A percentile compares a stretch with the other conserved stretches of the same genome.
These are phyloP conservation scores for Chrysoporthe deuterocubensis DNA, from an alignment of 2,329 filamentous ascomycete genomes.

Conservation along the genomic window DNA sequence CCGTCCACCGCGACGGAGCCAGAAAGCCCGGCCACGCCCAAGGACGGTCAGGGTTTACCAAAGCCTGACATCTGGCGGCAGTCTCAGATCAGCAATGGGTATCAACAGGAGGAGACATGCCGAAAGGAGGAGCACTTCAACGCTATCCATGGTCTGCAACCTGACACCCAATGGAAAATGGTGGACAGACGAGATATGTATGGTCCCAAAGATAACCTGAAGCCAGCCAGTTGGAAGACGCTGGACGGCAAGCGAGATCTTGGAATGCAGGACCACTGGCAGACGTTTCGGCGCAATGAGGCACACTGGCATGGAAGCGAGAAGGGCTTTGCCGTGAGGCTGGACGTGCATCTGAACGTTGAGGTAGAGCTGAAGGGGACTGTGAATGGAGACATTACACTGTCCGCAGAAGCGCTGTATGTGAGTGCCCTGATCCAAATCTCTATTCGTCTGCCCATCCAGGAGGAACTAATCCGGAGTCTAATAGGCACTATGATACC, in stretches of 20 bases:
- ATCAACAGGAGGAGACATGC: neutral
- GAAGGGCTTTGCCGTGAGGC: slow-evolving; percentile 22
- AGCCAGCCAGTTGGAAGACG: slow-evolving; percentile 22
- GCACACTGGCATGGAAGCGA: slow-evolving; percentile 21
- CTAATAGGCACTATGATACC: slow-evolving; percentile 15
- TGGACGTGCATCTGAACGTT: slow-evolving; percentile 22
- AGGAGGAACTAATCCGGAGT: neutral
- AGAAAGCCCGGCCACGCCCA: slow-evolving; percentile 19
- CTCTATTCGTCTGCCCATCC: neutral
- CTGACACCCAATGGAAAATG: slow-evolving; percentile 16
- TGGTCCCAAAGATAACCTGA: slow-evolving; percentile 5
- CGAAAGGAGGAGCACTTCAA: neutral
- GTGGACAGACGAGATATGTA: slow-evolving; percentile 17
- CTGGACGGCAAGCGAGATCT: slow-evolving; percentile 15
- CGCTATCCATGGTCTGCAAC: slow-evolving; percentile 2
- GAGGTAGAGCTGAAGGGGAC: slow-evolving; percentile 24
- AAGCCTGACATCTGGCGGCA: slow-evolving; percentile 8
- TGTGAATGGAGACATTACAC: slow-evolving; percentile 24
- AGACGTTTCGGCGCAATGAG: slow-evolving; percentile 12
- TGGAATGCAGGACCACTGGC: slow-evolving; percentile 19
- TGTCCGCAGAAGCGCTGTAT: slow-evolving; percentile 25
- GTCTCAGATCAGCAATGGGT: neutral
- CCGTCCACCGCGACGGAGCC: slow-evolving; percentile 26
- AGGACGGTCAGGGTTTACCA: slow-evolving; percentile 5
- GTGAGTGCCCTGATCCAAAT: slow-evolving; percentile 10